Evolutionary conservation across 106 monocot genomes (phyloP).

Genomic region (Phalaenopsis aphrodite): DNA sequence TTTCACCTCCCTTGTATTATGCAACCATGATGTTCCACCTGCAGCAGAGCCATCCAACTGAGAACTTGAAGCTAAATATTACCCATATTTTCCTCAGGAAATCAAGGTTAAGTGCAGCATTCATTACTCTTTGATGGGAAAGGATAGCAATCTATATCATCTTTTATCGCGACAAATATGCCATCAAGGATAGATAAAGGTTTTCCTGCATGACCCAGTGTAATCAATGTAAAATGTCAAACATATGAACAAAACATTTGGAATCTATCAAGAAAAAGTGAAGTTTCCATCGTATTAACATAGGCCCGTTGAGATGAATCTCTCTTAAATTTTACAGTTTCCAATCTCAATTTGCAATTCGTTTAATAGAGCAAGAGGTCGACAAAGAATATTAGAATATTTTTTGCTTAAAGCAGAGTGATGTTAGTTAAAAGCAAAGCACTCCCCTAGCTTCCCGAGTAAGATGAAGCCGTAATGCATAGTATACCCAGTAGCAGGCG

Average conservation of each 20-base stretch:
- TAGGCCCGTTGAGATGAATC: neutral
- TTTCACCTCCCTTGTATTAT: conserved; percentile 46
- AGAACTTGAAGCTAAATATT: neutral
- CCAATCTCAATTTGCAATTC: neutral
- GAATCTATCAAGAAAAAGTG: neutral
- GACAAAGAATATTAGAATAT: neutral
- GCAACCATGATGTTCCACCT: conserved; percentile 82
- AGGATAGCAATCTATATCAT: conserved; percentile 94
- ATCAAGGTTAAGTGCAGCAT: neutral
- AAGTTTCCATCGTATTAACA: neutral
- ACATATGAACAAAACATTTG: neutral
- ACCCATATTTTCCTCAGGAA: neutral
- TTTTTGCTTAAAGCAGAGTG: neutral
- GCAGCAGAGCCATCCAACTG: conserved; percentile 15
- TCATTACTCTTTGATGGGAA: conserved; percentile 67
- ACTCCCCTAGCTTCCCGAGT: neutral
- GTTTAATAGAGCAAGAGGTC: neutral
- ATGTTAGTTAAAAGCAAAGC: neutral
- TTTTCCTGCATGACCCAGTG: conserved; percentile 43
- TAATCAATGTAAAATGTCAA: neutral
- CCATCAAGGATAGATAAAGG: conserved; percentile 91
- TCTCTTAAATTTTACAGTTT: neutral
- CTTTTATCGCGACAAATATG: conserved; percentile 88
- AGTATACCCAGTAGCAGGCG: neutral
- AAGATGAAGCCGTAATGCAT: neutral